These are phyloP conservation scores for Pseudodiploospora longispora DNA, from an alignment of 2,329 filamentous ascomycete species.

Conservation along the genomic window DNA sequence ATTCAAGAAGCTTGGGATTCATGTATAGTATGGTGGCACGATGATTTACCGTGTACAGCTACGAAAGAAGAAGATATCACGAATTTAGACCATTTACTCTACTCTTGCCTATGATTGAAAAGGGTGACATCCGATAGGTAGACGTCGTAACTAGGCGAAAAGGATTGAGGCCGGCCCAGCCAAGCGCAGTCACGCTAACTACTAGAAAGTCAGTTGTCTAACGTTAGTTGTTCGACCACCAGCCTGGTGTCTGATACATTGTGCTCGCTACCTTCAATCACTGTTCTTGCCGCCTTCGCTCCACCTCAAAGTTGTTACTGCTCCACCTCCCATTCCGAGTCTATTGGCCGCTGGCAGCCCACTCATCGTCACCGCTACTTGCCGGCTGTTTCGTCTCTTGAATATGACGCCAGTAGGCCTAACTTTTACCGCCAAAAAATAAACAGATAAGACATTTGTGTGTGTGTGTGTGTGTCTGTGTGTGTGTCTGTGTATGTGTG, in stretches of 20 bases:
- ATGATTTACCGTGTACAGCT: conserved; percentile 5
- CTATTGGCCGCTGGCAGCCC: not conserved
- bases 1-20: conserved; percentile 8
- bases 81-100: not conserved
- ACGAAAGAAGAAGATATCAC: conserved; percentile 3
- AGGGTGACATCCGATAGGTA: no score
- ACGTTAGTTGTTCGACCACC: no score
- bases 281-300: conserved; percentile 47
- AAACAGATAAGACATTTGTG: conserved; percentile 41
- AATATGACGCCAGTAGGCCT: conserved; percentile 8
- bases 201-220: no score
- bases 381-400: conserved; percentile 12
- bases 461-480: not conserved
- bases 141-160: no score
- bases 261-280: conserved; percentile 29
- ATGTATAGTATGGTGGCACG: conserved; percentile 26
- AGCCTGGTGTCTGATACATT: no score
- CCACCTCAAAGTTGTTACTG: conserved; percentile 55
- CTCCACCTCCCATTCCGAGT: conserved; percentile 53
- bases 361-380: conserved; percentile 10
- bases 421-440: conserved; percentile 46
- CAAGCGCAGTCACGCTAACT: no score
- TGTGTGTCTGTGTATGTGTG: not conserved
- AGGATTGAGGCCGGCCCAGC: no score
- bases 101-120: no score